These are phyloP conservation scores for Scytalidium lignicola DNA, from an alignment of 2,329 filamentous ascomycete genomes.

Conservation along the genomic window DNA sequence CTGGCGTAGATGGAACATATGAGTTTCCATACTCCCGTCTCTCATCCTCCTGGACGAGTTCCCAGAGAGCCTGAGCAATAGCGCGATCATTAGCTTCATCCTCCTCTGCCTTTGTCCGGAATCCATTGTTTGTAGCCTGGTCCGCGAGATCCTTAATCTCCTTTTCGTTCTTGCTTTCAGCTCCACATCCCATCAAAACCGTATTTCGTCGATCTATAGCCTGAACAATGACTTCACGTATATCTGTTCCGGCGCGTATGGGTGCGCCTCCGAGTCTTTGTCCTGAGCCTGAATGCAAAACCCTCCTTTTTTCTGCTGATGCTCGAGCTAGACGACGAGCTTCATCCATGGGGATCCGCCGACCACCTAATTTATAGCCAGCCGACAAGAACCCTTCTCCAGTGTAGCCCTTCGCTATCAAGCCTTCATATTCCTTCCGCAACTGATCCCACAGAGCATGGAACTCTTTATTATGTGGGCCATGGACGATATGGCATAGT, in stretches of 20 bases:
- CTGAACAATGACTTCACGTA: slow-evolving; percentile 66
- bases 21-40: slow-evolving; percentile 23
- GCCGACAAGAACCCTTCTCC: slow-evolving; percentile 81
- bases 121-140: slow-evolving; percentile 63
- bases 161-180: slow-evolving; percentile 56
- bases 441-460: slow-evolving; percentile 85
- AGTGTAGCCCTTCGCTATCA: slow-evolving; percentile 78
- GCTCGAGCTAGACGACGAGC: slow-evolving; percentile 68
- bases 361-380: slow-evolving; percentile 69
- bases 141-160: slow-evolving; percentile 61
- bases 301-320: slow-evolving; percentile 66
- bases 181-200: slow-evolving; percentile 66
- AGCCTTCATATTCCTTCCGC: slow-evolving; percentile 74
- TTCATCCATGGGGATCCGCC: slow-evolving; percentile 62
- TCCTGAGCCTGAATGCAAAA: slow-evolving; percentile 56
- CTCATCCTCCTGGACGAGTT: slow-evolving; percentile 75
- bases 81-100: slow-evolving; percentile 85
- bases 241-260: slow-evolving; percentile 55
- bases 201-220: slow-evolving; percentile 65
- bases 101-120: slow-evolving; percentile 78
- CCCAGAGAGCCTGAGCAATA: slow-evolving; percentile 79
- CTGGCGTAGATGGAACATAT: slow-evolving; percentile 22
- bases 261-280: slow-evolving; percentile 65
- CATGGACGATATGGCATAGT: slow-evolving; percentile 80
- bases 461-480: slow-evolving; percentile 78